Base-by-base conservation (phyloP, 139 green algal genomes). In the Coccomyxa sp. region DNA sequence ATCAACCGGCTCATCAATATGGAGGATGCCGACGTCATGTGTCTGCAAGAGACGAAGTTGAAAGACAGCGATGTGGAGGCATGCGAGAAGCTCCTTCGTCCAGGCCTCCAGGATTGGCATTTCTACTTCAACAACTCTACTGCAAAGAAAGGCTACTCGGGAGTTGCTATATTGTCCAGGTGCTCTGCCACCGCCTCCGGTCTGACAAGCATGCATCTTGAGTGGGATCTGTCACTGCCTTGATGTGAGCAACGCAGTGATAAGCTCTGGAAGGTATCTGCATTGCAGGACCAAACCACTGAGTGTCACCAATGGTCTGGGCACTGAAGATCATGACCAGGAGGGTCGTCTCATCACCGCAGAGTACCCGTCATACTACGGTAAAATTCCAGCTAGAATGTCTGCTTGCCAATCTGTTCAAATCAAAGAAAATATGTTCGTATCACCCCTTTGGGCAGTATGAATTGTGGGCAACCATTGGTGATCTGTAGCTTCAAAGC, bases 21-120 rank as follows among this genome's bases (percentile, higher is more conserved):
- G 0, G 92, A 96, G 85, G 28, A 85, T 45, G 84, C 86, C 13
- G 90, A 94, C 80, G 84, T 93, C 13, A 25, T 96, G 51, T 94
- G 89, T 84, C 80, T 94, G 74, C 92, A 86, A 80, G 93, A 96
- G 82, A 89, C 88, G 77, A 96, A 96, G 88, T 83, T 96, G 81
- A 90, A 96, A 82, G 85, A 85, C 3, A 84, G 88, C 58, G 85
- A 83, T 28, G 82, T 83, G 66, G 80, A 87, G 28, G 84, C 77
- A 51, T 83, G 84, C 38, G 58, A 88, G 17, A 67, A 82, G 13
- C 21, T 86, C 28, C 74, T 90, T 81, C 58, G 66, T 58, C 27
- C 71, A 25, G 31, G 23, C 14, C 83, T 91, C 12, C 16, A 76
- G 12, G 90, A 84, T 38, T 90, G 90, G 88, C 80, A 87, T 60